phyloP scores from a whole-genome alignment of 371 early-diverging fungal genomes.

The Capillidium rhysosporum region DNA sequence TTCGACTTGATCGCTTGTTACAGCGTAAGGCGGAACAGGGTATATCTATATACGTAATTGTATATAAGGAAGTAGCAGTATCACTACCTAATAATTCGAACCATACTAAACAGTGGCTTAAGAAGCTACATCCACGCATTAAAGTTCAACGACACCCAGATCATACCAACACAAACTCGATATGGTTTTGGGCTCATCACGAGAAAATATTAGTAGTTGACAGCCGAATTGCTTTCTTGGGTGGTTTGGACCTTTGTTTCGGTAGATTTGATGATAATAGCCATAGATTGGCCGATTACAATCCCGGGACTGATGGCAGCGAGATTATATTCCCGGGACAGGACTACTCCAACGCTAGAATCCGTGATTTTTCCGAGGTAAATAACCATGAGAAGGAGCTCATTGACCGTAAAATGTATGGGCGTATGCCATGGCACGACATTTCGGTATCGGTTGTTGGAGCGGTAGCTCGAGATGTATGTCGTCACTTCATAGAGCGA shows the following conservation, averaged over 20 bases:
- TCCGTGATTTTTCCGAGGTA: slow-evolving; percentile 10
- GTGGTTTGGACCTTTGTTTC: slow-evolving; percentile 82
- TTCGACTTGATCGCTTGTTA: slow-evolving; percentile 66
- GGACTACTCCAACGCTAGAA: slow-evolving; percentile 81
- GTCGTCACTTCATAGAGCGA: slow-evolving; percentile 76
- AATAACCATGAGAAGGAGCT: not conserved
- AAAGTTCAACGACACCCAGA: slow-evolving; percentile 75
- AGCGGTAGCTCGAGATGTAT: slow-evolving; percentile 53
- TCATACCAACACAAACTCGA: slow-evolving; percentile 40
- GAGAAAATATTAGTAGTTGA: slow-evolving; percentile 78
- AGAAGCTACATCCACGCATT: slow-evolving; percentile 58
- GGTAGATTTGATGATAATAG: slow-evolving; percentile 71
- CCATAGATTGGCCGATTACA: slow-evolving; percentile 59
- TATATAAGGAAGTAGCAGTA: slow-evolving; percentile 75
- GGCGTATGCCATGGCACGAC: slow-evolving; percentile 95
- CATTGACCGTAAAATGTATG: slow-evolving; percentile 14
- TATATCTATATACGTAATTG: slow-evolving; percentile 68
- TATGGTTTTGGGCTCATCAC: slow-evolving; percentile 51
- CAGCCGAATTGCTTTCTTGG: slow-evolving; percentile 62
- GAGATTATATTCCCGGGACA: slow-evolving; percentile 51
- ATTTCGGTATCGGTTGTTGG: slow-evolving; percentile 27
- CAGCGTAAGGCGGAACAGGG: slow-evolving; percentile 71
- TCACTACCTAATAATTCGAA: slow-evolving; percentile 65
- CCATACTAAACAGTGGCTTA: slow-evolving; percentile 62
- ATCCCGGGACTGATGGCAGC: slow-evolving; percentile 16